These are phyloP conservation scores for Diaporthe aspalathi DNA, from an alignment of 2,329 filamentous ascomycete species.

Conservation along the genomic window DNA sequence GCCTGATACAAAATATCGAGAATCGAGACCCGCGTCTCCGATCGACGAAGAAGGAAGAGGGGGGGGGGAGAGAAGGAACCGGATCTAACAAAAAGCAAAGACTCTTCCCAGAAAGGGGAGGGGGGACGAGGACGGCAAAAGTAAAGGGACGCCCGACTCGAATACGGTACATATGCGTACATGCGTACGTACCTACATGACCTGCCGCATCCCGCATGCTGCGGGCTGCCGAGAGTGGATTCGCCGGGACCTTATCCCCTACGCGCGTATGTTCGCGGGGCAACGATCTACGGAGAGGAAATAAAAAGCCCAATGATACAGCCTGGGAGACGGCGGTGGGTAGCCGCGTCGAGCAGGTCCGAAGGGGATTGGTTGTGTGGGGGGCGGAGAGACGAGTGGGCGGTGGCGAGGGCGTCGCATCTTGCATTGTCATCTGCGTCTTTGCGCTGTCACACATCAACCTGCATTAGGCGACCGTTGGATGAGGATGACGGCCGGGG, in stretches of 20 bases:
- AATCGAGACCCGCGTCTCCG: neutral
- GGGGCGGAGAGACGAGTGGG: neutral
- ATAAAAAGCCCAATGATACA: neutral
- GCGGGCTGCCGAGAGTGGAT: slow-evolving; percentile 9
- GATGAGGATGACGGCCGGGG: neutral
- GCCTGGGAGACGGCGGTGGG: neutral
- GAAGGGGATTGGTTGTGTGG: neutral
- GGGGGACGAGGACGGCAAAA: neutral
- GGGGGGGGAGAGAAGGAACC: neutral
- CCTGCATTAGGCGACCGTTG: slow-evolving; percentile 31
- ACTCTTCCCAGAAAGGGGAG: neutral
- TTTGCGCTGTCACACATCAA: slow-evolving; percentile 25
- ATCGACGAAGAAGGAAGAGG: neutral
- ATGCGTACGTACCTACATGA: neutral
- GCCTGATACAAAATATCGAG: neutral
- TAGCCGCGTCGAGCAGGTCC: slow-evolving; percentile 1
- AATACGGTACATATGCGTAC: neutral
- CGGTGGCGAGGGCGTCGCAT: slow-evolving; percentile 16
- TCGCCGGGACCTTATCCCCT: neutral
- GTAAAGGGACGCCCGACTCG: neutral
- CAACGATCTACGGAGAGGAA: neutral
- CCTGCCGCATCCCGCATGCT: slow-evolving; percentile 6
- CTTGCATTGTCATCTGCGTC: slow-evolving; percentile 27
- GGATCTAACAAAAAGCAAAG: neutral
- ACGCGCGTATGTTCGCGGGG: neutral